Conservation (phyloP, 345 rosid species). For the Populus alba region DNA sequence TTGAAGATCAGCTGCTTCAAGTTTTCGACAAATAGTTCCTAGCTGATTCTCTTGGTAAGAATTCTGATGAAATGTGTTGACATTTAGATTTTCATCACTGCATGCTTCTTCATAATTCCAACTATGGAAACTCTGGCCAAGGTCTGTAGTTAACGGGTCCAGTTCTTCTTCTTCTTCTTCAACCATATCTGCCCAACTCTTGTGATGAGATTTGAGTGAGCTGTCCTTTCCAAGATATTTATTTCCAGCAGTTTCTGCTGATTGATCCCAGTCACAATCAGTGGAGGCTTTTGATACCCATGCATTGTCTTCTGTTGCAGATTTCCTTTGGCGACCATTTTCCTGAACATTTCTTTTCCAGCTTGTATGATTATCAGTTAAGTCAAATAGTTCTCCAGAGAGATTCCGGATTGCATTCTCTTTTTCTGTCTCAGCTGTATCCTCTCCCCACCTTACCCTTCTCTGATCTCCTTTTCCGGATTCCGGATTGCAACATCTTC, state of each 20-base stretch:
- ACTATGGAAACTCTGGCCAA: not conserved
- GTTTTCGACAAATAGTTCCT: slow-evolving; percentile 22
- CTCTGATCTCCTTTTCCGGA: slow-evolving; percentile 6
- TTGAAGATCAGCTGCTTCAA: slow-evolving; percentile 25
- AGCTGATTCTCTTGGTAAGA: slow-evolving; percentile 19
- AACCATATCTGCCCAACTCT: slow-evolving; percentile 82
- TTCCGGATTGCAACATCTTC: not conserved
- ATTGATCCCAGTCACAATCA: too few relatives aligned
- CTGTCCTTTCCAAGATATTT: not conserved
- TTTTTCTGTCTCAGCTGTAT: not conserved
- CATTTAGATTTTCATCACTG: slow-evolving; percentile 43
- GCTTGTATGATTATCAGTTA: slow-evolving; percentile 10
- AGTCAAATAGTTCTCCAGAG: slow-evolving; percentile 13
- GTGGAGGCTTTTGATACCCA: slow-evolving; percentile 1
- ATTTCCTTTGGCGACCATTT: slow-evolving; percentile 4
- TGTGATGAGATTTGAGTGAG: slow-evolving; percentile 3
- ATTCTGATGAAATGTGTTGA: slow-evolving; percentile 29
- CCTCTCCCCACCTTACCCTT: slow-evolving; percentile 23
- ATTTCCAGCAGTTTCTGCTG: not conserved
- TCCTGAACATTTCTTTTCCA: not conserved
- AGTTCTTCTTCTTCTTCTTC: slow-evolving; percentile 81
- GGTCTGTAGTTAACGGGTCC: not conserved
- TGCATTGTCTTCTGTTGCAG: not conserved
- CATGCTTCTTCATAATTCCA: slow-evolving; percentile 23
- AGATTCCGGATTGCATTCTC: slow-evolving; percentile 15